A percentile compares a stretch with the other conserved stretches of the same genome.
These are phyloP conservation scores for Globisporangium apiculatum DNA, from an alignment of 352 stramenopile species.

Conservation along the genomic window DNA sequence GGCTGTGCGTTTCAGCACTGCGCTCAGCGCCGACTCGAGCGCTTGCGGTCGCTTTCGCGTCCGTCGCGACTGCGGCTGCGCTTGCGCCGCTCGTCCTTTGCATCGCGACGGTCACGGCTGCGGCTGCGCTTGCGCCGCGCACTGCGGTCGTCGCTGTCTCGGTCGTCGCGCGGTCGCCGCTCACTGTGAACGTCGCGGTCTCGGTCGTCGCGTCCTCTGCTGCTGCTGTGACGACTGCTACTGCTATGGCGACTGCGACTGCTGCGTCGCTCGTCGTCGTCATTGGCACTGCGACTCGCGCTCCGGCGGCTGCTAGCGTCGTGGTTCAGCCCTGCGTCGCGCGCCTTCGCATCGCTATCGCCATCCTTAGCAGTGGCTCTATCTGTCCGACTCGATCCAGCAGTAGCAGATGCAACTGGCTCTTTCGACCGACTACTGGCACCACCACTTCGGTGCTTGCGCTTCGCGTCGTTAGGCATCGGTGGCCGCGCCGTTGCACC, in stretches of 20 bases:
- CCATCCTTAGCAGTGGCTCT: no score
- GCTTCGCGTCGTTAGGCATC: constrained; percentile 36
- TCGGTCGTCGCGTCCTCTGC: not conserved
- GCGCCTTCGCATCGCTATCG: constrained; percentile 2
- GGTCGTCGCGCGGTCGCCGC: not conserved
- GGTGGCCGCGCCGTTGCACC: constrained; percentile 80
- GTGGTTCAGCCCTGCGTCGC: constrained; percentile 8
- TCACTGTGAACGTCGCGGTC: not conserved
- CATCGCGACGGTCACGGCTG: no score
- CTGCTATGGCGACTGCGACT: not conserved
- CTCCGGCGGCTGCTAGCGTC: constrained; percentile 5
- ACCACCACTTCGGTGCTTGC: constrained; percentile 13
- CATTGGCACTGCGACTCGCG: constrained; percentile 4
- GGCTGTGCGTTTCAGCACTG: not conserved
- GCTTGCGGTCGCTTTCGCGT: constrained; percentile 20
- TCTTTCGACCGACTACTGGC: no score
- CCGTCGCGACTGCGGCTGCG: constrained; percentile 23
- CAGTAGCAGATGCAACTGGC: no score
- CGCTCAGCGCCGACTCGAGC: constrained; percentile 15
- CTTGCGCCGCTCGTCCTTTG: constrained; percentile 9
- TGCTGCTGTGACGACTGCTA: no score
- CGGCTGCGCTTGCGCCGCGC: no score
- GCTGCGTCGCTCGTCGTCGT: not conserved
- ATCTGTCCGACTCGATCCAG: no score
- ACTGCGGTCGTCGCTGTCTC: no score